These are phyloP conservation scores for Astrephomene gubernaculifera DNA, from an alignment of 139 green algal species.

Conservation along the genomic window DNA sequence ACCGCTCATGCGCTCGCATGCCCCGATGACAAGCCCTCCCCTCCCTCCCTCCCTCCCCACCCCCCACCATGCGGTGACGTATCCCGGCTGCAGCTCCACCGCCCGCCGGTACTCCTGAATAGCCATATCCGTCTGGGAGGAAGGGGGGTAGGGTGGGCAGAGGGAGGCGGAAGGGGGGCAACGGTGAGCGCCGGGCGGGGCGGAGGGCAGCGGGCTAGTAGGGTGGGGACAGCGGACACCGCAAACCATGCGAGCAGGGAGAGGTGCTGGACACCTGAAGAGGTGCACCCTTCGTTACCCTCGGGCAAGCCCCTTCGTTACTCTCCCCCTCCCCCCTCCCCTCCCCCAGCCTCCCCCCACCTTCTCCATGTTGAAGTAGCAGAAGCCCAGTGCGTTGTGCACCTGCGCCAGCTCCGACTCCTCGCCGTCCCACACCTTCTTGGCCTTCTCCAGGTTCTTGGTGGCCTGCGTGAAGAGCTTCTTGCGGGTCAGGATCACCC, in stretches of 20 bases:
- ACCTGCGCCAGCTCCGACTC: conserved; percentile 94
- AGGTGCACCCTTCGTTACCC: no score
- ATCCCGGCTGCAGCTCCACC: conserved; percentile 83
- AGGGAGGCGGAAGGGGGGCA: neutral
- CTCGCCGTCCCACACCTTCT: conserved; percentile 92
- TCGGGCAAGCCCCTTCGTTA: neutral
- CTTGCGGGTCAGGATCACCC: conserved; percentile 96
- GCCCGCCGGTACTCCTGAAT: conserved; percentile 88
- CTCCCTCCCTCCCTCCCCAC: neutral
- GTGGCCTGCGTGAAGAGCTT: conserved; percentile 96
- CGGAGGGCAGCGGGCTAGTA: no score
- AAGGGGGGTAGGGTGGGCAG: neutral
- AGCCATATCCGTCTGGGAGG: conserved; percentile 66
- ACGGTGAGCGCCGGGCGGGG: no score
- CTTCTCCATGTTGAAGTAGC: conserved; percentile 92
- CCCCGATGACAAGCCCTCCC: no score
- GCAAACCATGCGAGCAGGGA: no score
- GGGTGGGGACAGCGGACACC: no score
- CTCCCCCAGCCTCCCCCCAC: neutral
- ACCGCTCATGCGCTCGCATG: no score
- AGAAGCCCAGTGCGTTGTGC: conserved; percentile 97
- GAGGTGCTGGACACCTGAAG: no score
- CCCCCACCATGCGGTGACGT: conserved; percentile 90
- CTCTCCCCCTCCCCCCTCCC: neutral
- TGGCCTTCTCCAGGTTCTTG: conserved; percentile 94